Base-by-base conservation (phyloP, 2,329 filamentous ascomycete species). In the Fusarium mundagurra region DNA sequence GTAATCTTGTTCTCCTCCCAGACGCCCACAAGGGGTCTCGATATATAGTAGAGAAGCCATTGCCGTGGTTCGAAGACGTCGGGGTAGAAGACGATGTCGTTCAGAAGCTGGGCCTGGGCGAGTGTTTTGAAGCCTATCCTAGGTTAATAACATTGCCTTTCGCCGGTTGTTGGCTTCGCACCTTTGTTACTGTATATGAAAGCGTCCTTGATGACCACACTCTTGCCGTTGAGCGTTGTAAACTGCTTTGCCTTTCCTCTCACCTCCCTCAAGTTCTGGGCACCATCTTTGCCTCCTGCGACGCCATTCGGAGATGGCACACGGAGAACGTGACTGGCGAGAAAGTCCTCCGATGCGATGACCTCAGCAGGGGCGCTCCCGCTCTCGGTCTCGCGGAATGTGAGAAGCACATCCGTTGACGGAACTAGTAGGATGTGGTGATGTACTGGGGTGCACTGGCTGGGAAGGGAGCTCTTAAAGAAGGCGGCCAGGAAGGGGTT, bases 401-500 rank as follows among this genome's bases (percentile, higher is more conserved):
- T 94, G 80, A 98, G 90, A 80, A 99, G 91, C 76, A 95, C 92
- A 84, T 98, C 96, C 81, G 96, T 98, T 61, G 93, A 93, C 53
- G 96, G 96, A 43, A 98, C 96, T 59, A 99, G 92, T 64, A 99
- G 90, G 79, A 99, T 91, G 87, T 98, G 94, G 83, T 97, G 94
- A 84, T 96, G 93, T 75, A 95, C 90, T 63, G 96, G 95, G 73
- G 92, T 91, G 88, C 96, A 98, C 91, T 98, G 96, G 80, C 93
- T 88, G 78, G 93, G 93, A 82, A 98, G 90, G 83, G 94, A 92
- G 90, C 95, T 98, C 88, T 94, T 95, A 90, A 98, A 98, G 91
- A 99, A 98, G 89, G 96, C 95, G 88, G 94, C 92, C 84, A 99
- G 90, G 86, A 98, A 98, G 84, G 96, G 96, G 86, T 99, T 99